Evolutionary conservation across 2,329 filamentous ascomycete species (phyloP).

Genomic region (Sporothrix dimorphospora): DNA sequence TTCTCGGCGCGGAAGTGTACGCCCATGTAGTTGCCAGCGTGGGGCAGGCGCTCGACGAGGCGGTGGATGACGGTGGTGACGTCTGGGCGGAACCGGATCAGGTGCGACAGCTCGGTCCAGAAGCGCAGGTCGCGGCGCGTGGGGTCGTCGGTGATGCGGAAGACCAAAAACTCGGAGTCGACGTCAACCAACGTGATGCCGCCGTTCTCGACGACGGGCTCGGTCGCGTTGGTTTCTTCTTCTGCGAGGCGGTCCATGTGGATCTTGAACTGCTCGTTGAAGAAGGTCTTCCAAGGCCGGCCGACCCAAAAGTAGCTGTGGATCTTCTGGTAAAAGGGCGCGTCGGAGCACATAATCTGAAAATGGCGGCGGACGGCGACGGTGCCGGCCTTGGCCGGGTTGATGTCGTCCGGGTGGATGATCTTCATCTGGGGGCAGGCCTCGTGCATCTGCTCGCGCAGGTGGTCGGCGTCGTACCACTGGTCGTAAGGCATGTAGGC

Average conservation of each 20-base stretch:
- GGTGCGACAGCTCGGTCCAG: constrained; percentile 42
- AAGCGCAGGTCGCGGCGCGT: constrained; percentile 41
- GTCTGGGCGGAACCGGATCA: constrained; percentile 40
- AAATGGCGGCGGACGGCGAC: constrained; percentile 36
- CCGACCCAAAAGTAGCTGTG: constrained; percentile 42
- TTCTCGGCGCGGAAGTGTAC: constrained; percentile 45
- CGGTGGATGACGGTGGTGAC: constrained; percentile 37
- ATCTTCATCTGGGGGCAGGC: constrained; percentile 43
- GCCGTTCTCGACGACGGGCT: constrained; percentile 28
- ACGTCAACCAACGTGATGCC: constrained; percentile 41
- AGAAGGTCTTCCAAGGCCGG: constrained; percentile 39
- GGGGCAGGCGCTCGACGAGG: constrained; percentile 36
- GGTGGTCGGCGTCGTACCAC: constrained; percentile 42
- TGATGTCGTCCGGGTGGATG: constrained; percentile 36
- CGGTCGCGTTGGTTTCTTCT: constrained; percentile 19
- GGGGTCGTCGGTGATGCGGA: constrained; percentile 44
- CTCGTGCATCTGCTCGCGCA: constrained; percentile 35
- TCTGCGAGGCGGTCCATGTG: constrained; percentile 24
- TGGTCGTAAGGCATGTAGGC: constrained; percentile 41
- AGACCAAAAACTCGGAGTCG: constrained; percentile 41
- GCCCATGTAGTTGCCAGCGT: constrained; percentile 38
- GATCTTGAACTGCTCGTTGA: constrained; percentile 27
- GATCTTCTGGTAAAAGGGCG: constrained; percentile 37
- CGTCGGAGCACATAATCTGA: constrained; percentile 35
- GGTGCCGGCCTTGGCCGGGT: constrained; percentile 21